Conservation (phyloP, 2,329 filamentous ascomycete genomes). For the Trichocomaceae sp. region DNA sequence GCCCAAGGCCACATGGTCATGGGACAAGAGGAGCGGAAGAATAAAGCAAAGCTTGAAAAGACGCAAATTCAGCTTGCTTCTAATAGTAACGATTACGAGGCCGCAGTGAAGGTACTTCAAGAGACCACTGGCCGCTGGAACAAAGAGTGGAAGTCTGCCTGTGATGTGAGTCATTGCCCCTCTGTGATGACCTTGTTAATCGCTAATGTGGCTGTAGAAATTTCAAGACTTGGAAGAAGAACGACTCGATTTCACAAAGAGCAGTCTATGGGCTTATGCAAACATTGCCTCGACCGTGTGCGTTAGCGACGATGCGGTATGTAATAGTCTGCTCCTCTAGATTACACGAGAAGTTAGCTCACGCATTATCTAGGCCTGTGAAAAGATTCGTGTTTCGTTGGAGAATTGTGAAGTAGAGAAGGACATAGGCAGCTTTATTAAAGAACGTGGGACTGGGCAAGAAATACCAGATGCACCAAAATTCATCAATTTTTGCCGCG, state of each 20-base stretch:
- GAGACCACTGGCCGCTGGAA: constrained; percentile 97
- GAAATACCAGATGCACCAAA: constrained; percentile 96
- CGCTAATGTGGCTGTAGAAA: constrained; percentile 53
- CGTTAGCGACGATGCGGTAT: constrained; percentile 81
- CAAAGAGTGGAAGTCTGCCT: constrained; percentile 94
- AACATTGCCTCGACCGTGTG: constrained; percentile 97
- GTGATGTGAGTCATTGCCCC: constrained; percentile 51
- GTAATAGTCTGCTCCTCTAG: constrained; percentile 17
- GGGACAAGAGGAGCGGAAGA: constrained; percentile 97
- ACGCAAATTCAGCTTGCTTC: constrained; percentile 91
- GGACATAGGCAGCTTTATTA: constrained; percentile 85
- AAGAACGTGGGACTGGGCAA: constrained; percentile 81
- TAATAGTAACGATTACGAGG: constrained; percentile 89
- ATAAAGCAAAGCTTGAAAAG: constrained; percentile 98
- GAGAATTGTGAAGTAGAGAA: constrained; percentile 97
- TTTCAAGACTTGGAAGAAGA: constrained; percentile 99
- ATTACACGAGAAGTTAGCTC: constrained; percentile 5
- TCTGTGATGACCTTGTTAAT: not conserved
- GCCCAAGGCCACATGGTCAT: constrained; percentile 99
- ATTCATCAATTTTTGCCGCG: constrained; percentile 97
- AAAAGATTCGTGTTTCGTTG: constrained; percentile 87
- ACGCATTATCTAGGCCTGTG: constrained; percentile 58
- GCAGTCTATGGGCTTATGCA: constrained; percentile 94
- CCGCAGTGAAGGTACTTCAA: constrained; percentile 84
- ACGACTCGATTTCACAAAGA: constrained; percentile 92